Evolutionary conservation across 2,329 filamentous ascomycete species (phyloP).

Genomic region (Arthrinium puccinioides): DNA sequence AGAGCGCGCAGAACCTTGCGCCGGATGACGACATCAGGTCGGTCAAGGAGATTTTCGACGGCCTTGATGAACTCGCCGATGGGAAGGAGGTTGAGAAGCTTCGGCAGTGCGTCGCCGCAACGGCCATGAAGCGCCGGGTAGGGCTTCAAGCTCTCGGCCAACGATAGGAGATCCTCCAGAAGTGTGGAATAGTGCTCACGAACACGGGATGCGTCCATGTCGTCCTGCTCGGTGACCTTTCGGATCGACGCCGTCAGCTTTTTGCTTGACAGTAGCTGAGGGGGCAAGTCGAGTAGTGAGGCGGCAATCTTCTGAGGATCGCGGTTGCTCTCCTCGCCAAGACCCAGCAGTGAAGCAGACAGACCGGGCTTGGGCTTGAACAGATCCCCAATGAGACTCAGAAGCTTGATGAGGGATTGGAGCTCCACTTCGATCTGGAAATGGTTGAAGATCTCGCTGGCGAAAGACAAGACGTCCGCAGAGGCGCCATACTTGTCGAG

Average conservation of each 20-base stretch:
- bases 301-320: slow-evolving; percentile 45
- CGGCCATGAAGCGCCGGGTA: slow-evolving; percentile 48
- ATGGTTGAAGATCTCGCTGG: slow-evolving; percentile 63
- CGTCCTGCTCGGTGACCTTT: slow-evolving; percentile 52
- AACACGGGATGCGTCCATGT: slow-evolving; percentile 58
- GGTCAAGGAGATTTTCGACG: slow-evolving; percentile 72
- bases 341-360: slow-evolving; percentile 63
- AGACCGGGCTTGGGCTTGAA: slow-evolving; percentile 68
- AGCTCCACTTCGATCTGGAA: slow-evolving; percentile 74
- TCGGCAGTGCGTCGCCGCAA: slow-evolving; percentile 66
- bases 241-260: slow-evolving; percentile 49
- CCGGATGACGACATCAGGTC: slow-evolving; percentile 66
- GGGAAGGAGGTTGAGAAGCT: slow-evolving; percentile 76
- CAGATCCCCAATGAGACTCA: slow-evolving; percentile 68
- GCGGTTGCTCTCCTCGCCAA: slow-evolving; percentile 37
- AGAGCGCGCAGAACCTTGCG: slow-evolving; percentile 76
- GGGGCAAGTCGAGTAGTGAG: slow-evolving; percentile 48
- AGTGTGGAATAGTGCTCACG: slow-evolving; percentile 63
- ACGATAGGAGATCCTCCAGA: slow-evolving; percentile 55
- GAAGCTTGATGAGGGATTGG: slow-evolving; percentile 66
- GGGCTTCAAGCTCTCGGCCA: slow-evolving; percentile 58
- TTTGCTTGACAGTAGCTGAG: slow-evolving; percentile 50
- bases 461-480: slow-evolving; percentile 66
- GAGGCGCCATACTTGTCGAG: slow-evolving; percentile 82
- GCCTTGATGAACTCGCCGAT: slow-evolving; percentile 85